Percentiles rank a stretch among this genome's conserved stretches.
These are phyloP conservation scores for Neurospora pannonica DNA, from an alignment of 495 filamentous ascomycete species.

Conservation along the genomic window DNA sequence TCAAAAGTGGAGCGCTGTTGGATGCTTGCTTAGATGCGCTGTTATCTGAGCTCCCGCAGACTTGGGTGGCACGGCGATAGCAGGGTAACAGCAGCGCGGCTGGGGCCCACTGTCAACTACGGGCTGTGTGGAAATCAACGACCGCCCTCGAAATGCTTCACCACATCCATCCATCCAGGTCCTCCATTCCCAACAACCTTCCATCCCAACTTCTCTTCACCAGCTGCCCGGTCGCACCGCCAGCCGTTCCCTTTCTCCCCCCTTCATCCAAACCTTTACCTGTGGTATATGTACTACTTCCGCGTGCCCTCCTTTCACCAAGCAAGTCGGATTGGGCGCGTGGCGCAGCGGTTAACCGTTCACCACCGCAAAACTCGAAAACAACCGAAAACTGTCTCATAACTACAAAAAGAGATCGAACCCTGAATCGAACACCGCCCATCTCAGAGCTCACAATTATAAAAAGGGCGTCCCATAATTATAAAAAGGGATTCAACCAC, in stretches of 20 bases:
- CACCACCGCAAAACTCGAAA: background rate
- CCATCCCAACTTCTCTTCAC: background rate
- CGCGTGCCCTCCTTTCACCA: no score
- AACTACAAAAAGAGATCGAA: background rate
- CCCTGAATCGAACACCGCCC: background rate
- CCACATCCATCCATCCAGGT: background rate
- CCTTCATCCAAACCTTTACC: no score
- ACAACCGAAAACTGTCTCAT: background rate
- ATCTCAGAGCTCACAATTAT: background rate
- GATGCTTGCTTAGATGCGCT: background rate
- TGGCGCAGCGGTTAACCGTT: background rate
- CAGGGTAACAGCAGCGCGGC: background rate
- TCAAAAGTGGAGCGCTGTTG: background rate
- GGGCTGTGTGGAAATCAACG: no score
- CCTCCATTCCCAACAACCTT: no score
- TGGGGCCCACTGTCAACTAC: no score
- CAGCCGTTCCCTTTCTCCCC: no score
- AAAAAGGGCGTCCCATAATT: background rate
- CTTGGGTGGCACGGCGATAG: background rate
- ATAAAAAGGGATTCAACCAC: background rate
- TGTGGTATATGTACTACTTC: no score
- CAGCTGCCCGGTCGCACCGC: no score
- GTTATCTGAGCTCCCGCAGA: background rate
- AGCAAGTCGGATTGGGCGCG: no score
- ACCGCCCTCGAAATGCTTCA: no score